phyloP scores from a whole-genome alignment of 2,329 filamentous ascomycete genomes.

The Sporothrix pallida region DNA sequence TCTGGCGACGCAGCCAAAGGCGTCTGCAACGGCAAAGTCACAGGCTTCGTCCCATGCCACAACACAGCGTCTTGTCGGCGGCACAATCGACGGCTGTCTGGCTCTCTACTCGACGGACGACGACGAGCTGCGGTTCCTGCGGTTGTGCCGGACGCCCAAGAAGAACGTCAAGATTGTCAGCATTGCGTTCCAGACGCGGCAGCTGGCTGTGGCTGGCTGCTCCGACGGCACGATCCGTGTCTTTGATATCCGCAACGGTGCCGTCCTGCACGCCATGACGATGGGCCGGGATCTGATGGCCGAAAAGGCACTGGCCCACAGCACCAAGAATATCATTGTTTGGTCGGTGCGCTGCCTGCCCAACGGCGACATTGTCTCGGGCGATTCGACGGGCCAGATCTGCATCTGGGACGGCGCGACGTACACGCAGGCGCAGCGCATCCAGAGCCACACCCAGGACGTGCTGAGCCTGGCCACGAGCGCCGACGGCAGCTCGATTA shows the following conservation, averaged over 20 bases:
- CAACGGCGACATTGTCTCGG: slow-evolving; percentile 89
- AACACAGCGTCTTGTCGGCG: slow-evolving; percentile 72
- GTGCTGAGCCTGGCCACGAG: slow-evolving; percentile 86
- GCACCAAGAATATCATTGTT: slow-evolving; percentile 83
- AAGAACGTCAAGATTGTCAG: slow-evolving; percentile 91
- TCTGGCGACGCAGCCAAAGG: slow-evolving; percentile 80
- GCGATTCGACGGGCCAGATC: slow-evolving; percentile 91
- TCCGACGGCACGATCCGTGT: slow-evolving; percentile 95
- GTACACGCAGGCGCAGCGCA: slow-evolving; percentile 83
- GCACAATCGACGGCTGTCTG: slow-evolving; percentile 89
- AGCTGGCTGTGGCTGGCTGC: slow-evolving; percentile 85
- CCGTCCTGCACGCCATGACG: slow-evolving; percentile 80
- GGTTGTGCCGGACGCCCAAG: slow-evolving; percentile 67
- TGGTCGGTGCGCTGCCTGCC: slow-evolving; percentile 92
- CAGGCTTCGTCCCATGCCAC: slow-evolving; percentile 37
- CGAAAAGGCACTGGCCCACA: slow-evolving; percentile 43
- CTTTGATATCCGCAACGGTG: slow-evolving; percentile 82
- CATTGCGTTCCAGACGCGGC: slow-evolving; percentile 84
- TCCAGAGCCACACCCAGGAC: slow-evolving; percentile 88
- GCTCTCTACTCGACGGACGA: slow-evolving; percentile 87
- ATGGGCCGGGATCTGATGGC: slow-evolving; percentile 78
- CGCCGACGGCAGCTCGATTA: slow-evolving; percentile 77
- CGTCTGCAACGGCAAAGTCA: slow-evolving; percentile 40
- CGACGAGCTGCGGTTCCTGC: slow-evolving; percentile 79
- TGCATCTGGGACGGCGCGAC: slow-evolving; percentile 94